Conservation (phyloP, 805 yeast genomes). For the Torulaspora quercuum region DNA sequence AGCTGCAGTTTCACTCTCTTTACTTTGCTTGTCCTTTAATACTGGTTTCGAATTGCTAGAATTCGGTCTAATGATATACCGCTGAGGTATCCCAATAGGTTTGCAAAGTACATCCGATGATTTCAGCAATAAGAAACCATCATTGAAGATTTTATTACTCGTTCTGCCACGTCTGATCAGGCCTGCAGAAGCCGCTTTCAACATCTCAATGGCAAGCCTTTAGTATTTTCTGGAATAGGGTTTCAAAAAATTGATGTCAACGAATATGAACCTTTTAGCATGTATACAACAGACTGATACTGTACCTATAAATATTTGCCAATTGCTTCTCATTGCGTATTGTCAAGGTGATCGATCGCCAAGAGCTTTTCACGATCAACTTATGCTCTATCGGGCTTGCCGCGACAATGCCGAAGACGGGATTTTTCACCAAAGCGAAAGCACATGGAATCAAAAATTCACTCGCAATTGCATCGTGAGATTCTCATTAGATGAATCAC, state of each 20-base stretch:
- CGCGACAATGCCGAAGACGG: constrained; percentile 1
- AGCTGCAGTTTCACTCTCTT: too few relatives aligned
- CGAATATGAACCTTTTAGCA: too few relatives aligned
- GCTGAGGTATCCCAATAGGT: not conserved
- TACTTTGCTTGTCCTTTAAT: too few relatives aligned
- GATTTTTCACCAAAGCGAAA: too few relatives aligned
- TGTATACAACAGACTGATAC: too few relatives aligned
- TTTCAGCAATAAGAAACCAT: not conserved
- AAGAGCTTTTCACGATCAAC: too few relatives aligned
- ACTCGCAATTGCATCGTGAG: not conserved
- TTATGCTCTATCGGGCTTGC: not conserved
- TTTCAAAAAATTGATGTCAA: too few relatives aligned
- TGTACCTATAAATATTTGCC: too few relatives aligned
- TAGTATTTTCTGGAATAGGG: too few relatives aligned
- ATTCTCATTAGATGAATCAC: too few relatives aligned
- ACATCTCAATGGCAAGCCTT: constrained; percentile 2
- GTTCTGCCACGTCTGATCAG: constrained; percentile 1
- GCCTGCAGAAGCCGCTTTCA: not conserved
- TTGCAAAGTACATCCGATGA: not conserved
- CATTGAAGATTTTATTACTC: not conserved
- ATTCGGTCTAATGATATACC: constrained; percentile 1
- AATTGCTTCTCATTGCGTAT: too few relatives aligned
- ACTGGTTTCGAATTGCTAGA: constrained; percentile 5
- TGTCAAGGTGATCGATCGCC: too few relatives aligned
- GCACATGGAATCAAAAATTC: constrained; percentile 3